Base-by-base conservation (phyloP, 2,329 filamentous ascomycete species). In the Fusarium nygamai region DNA sequence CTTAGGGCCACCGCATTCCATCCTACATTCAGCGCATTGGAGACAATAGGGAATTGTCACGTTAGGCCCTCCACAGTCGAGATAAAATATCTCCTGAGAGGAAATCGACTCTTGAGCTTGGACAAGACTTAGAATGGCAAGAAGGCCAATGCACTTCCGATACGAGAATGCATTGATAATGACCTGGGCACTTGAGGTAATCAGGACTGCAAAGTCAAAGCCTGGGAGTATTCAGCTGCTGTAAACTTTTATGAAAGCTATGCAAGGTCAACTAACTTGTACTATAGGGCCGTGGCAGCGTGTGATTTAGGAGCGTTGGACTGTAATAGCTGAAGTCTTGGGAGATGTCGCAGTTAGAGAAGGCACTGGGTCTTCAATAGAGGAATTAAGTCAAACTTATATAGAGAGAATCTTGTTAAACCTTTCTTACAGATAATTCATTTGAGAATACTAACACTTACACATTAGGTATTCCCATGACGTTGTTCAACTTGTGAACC, bases 311-410 rank as follows among this genome's bases (percentile, higher is more conserved):
- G 16, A 50, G 12, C 8, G 5, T n/a, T 17, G 29, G 16, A 1
- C 11, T 33, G 22, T 14, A 19, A n/a, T 33, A 33, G 29, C 47
- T 10, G 8, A 5, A 50, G 22, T 50, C 22, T 50, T 33, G 4
- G 16, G 2, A 33, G 8, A 19, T 13, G 22, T 13, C 19, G 29
- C 22, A 50, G 29, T 33, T n/a, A 13, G 29, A n/a, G 16, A 19
- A 33, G 29, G 22, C 16, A n/a, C 16, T 1, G 5, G 2, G 29
- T n/a, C 11, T 9, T 2, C 0, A 2, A 33, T n/a, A 13, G 11
- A 19, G 16, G 22, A 50, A 33, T 0, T 0, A 7, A 33, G 22
- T 19, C 10, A 13, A 19, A 1, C 1, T 50, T 50, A 33, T 33
- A n/a, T 48, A 22, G 4, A 33, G 29, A 50, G 4, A 31, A 19